A percentile compares a stretch with the other conserved stretches of the same genome.
These are phyloP conservation scores for Zizania latifolia DNA, from an alignment of 176 grass and related monocot genomes.

Conservation along the genomic window DNA sequence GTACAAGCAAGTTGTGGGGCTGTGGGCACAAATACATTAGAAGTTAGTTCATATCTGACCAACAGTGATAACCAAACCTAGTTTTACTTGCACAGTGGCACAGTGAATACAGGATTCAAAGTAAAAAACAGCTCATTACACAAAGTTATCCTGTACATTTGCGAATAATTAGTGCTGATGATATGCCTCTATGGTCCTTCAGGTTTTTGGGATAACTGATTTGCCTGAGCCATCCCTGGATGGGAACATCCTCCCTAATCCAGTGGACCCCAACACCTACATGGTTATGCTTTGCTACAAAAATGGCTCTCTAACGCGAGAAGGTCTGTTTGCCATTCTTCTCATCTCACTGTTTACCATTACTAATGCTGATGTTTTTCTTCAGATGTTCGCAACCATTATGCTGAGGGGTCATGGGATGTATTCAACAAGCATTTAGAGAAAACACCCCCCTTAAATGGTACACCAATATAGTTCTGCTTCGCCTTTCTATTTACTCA, in stretches of 20 bases:
- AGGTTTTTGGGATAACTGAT: constrained; percentile 62
- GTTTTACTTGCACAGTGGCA: not conserved
- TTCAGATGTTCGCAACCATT: constrained; percentile 61
- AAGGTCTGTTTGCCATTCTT: constrained; percentile 39
- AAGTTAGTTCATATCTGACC: not conserved
- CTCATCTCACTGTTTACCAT: not conserved
- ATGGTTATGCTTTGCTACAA: constrained; percentile 82
- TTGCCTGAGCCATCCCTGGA: constrained; percentile 42
- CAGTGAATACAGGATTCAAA: not conserved
- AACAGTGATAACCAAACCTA: not conserved
- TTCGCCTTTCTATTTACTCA: not conserved
- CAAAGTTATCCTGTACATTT: not conserved
- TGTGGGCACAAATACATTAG: not conserved
- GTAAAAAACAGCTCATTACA: not conserved
- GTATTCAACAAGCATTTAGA: constrained; percentile 61
- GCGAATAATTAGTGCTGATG: not conserved
- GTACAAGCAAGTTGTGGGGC: not conserved
- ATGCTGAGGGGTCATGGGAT: constrained; percentile 76
- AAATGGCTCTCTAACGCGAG: constrained; percentile 71
- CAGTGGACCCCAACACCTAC: constrained; percentile 53
- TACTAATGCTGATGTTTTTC: not conserved
- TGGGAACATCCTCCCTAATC: constrained; percentile 60
- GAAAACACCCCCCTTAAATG: constrained; percentile 59
- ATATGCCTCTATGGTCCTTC: constrained; percentile 10
- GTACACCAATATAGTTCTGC: constrained; percentile 17